Base-by-base conservation (phyloP, 345 rosid genomes). In the Eucalyptus curtisii region DNA sequence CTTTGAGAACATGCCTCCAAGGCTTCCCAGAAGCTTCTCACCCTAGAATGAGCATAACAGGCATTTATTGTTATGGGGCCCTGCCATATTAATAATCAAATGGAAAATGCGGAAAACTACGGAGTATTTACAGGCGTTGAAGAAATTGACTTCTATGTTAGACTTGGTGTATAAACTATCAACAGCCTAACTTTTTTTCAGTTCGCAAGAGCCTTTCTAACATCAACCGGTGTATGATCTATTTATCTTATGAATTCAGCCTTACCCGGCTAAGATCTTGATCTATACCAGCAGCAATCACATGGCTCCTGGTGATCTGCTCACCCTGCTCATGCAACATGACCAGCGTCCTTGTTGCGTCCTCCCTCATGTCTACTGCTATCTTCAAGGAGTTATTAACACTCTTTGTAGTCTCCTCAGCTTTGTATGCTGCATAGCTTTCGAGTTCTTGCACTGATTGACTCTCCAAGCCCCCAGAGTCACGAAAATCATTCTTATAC, bases 21-120 rank as follows among this genome's bases (percentile, higher is more conserved):
- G 99, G 90, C 94, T 97, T 86, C 99, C 99, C 89, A 98, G 93
- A 88, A 98, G 97, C 94, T 96, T 98, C 93, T 98, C 99, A 86
- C 99, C 99, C 99, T 98, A 93, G 53, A 91, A 94, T 33, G 13
- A 57, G 15, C 89, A 82, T n/a, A 27, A 37, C 33, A 22, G 47
- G 84, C 47, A 12, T 76, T 76, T 40, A 76, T 76, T 13, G 84
- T 76, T 76, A 76, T 6, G 15, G 30, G 84, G 15, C 30, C 47
- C 27, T 7, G 8, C 8, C 76, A 84, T 33, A 30, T 19, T 86
- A 86, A 37, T 49, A 49, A n/a, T 20, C 87, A 86, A 50, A 86
- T 50, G 84, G 30, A 40, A 40, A 76, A 76, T 37, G 84, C 15
- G 2, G 27, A 19, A 61, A 76, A 40, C 47, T 76, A 76, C 84